These are phyloP conservation scores for Solanum acaule DNA, from an alignment of 257 asterid species.

Conservation along the genomic window DNA sequence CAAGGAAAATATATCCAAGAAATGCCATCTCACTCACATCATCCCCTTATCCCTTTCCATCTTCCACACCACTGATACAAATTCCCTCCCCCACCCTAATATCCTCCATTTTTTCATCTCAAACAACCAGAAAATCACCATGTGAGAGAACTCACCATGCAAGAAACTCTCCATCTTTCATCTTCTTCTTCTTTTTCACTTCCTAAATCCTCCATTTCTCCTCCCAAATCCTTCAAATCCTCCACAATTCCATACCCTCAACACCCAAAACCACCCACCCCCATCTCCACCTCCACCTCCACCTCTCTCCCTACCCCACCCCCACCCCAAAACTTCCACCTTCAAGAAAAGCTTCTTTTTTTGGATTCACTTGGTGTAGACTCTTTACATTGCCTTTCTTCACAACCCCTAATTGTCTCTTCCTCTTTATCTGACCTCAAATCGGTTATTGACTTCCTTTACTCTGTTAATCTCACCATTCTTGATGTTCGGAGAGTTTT, in stretches of 20 bases:
- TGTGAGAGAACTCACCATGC: slow-evolving; percentile 10
- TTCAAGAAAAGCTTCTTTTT: slow-evolving; percentile 60
- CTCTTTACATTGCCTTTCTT: slow-evolving; percentile 47
- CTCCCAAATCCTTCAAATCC: background rate
- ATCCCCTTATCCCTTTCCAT: background rate
- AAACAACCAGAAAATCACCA: background rate
- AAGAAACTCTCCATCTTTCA: slow-evolving; percentile 22
- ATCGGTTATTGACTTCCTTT: slow-evolving; percentile 54
- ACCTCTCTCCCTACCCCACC: slow-evolving; percentile 6
- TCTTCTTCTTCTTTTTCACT: slow-evolving; percentile 7
- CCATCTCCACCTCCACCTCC: slow-evolving; percentile 1
- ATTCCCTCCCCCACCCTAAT: background rate
- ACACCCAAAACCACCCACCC: slow-evolving; percentile 19
- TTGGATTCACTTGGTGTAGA: slow-evolving; percentile 79
- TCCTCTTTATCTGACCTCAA: slow-evolving; percentile 48
- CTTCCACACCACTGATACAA: background rate
- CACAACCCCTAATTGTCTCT: slow-evolving; percentile 49
- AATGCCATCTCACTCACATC: background rate
- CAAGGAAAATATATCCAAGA: background rate
- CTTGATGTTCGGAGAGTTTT: slow-evolving; percentile 62
- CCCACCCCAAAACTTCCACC: slow-evolving; percentile 16
- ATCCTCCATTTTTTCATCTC: background rate
- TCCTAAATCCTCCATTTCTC: slow-evolving; percentile 17
- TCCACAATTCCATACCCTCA: slow-evolving; percentile 4
- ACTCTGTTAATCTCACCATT: slow-evolving; percentile 39